These are phyloP conservation scores for Carallia brachiata DNA, from an alignment of 345 rosid species.

Conservation along the genomic window DNA sequence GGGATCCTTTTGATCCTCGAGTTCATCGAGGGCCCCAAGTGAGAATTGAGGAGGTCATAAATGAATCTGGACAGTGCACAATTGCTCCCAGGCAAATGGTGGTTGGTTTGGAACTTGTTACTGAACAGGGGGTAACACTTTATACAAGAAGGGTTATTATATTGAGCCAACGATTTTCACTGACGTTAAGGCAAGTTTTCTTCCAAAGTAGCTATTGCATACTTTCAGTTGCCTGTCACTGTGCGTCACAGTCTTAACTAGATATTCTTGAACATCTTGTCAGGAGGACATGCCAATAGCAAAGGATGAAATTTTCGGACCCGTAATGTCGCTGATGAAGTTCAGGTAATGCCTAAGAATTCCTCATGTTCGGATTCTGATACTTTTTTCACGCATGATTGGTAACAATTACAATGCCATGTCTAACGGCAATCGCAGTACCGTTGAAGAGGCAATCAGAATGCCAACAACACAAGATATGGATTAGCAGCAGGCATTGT, in stretches of 20 bases:
- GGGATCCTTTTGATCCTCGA: conserved; percentile 66
- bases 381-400: too few species aligned
- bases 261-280: not conserved
- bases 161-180: conserved; percentile 64
- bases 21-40: conserved; percentile 68
- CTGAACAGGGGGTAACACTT: conserved; percentile 51
- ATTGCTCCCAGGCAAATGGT: too few species aligned
- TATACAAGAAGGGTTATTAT: conserved; percentile 58
- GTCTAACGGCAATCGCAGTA: conserved; percentile 37
- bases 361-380: too few species aligned
- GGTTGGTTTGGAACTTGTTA: not conserved
- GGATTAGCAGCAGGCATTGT: conserved; percentile 81
- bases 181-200: conserved; percentile 48
- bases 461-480: conserved; percentile 59
- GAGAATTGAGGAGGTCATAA: not conserved
- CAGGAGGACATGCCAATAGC: conserved; percentile 72
- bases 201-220: not conserved
- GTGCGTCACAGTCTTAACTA: too few species aligned
- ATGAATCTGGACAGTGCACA: too few species aligned
- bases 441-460: conserved; percentile 66
- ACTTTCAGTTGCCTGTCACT: too few species aligned
- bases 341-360: conserved; percentile 48
- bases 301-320: conserved; percentile 79
- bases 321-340: conserved; percentile 71
- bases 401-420: too few species aligned